Conservation (phyloP, 2,329 filamentous ascomycete genomes). For the Ambrosiella cleistominuta region DNA sequence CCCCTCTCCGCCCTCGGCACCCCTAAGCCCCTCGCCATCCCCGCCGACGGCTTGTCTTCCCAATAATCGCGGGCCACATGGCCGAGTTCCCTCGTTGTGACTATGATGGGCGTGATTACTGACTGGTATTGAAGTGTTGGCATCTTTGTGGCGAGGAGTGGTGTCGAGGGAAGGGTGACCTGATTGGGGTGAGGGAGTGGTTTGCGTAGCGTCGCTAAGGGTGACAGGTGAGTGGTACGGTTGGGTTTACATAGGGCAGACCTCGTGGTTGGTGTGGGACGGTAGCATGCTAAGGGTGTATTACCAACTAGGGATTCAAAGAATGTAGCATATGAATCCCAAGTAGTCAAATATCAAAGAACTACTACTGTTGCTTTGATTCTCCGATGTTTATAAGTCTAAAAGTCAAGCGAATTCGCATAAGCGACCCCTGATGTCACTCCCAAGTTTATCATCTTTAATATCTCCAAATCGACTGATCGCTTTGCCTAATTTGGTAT, state of each 20-base stretch:
- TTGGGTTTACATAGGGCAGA: not conserved
- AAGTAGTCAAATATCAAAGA: no score
- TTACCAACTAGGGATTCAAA: no score
- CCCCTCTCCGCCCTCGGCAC: conserved; percentile 15
- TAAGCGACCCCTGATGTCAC: no score
- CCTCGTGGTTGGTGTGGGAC: not conserved
- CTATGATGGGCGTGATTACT: not conserved
- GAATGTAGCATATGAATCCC: no score
- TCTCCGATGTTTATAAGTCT: no score
- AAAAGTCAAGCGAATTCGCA: no score
- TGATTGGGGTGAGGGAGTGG: not conserved
- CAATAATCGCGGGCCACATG: conserved; percentile 14
- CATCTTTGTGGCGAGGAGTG: not conserved
- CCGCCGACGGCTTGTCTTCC: conserved; percentile 20
- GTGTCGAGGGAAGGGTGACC: not conserved
- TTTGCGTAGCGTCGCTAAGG: not conserved
- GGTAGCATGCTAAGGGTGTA: no score
- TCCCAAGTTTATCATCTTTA: no score
- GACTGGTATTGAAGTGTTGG: not conserved
- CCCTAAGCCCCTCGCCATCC: conserved; percentile 17
- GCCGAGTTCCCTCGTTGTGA: not conserved
- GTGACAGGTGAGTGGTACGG: not conserved
- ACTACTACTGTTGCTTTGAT: no score
- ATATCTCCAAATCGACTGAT: no score
- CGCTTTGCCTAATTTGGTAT: no score